Evolutionary conservation across 2,329 filamentous ascomycete genomes (phyloP).

Genomic region (Alternaria rosae): DNA sequence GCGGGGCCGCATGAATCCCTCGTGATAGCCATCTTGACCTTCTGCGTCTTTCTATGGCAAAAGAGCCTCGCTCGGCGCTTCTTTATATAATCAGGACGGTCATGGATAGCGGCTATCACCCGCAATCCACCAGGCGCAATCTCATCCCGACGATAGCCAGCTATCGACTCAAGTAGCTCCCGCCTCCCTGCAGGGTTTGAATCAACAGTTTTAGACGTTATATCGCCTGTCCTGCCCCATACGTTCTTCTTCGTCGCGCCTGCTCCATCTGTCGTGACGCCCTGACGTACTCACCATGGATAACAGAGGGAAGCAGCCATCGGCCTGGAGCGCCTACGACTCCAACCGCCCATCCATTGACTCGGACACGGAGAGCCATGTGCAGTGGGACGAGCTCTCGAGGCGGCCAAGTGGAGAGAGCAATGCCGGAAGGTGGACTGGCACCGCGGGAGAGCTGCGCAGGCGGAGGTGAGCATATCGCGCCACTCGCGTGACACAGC

Average conservation of each 20-base stretch:
- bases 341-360: conserved; percentile 53
- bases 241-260: conserved; percentile 11
- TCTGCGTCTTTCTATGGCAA: conserved; percentile 12
- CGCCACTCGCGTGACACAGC: background rate
- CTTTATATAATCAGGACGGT: conserved; percentile 19
- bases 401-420: conserved; percentile 41
- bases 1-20: conserved; percentile 16
- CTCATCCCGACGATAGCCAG: conserved; percentile 40
- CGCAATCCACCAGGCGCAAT: conserved; percentile 27
- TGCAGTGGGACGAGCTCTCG: conserved; percentile 50
- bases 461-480: conserved; percentile 43
- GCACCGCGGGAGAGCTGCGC: conserved; percentile 41
- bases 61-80: conserved; percentile 22
- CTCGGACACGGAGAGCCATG: conserved; percentile 45
- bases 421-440: conserved; percentile 33
- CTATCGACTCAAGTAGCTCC: conserved; percentile 40
- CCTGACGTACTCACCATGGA: conserved; percentile 39
- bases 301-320: conserved; percentile 51
- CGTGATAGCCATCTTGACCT: conserved; percentile 15
- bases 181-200: conserved; percentile 37
- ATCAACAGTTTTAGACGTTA: conserved; percentile 29
- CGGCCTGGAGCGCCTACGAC: conserved; percentile 57
- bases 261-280: background rate
- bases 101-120: conserved; percentile 16
- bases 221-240: conserved; percentile 8